Evolutionary conservation across 441 rosid species (phyloP).

Genomic region (Croton laevigatus): DNA sequence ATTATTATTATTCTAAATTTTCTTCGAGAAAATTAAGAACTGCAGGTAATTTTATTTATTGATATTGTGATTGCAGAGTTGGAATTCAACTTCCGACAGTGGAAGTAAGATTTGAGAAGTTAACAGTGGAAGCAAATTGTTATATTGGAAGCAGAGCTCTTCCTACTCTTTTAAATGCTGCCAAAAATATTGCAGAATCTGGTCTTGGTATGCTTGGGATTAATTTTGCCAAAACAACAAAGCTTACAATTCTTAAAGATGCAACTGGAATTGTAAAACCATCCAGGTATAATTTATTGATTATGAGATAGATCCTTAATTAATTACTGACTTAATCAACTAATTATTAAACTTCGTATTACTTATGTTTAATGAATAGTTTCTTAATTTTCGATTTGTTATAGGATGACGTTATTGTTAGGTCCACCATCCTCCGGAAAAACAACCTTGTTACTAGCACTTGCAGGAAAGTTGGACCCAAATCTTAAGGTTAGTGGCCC

Average conservation of each 20-base stretch:
- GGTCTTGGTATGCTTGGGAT: slow-evolving; percentile 44
- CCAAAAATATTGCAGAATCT: slow-evolving; percentile 52
- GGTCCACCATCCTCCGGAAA: slow-evolving; percentile 30
- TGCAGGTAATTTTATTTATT: not conserved
- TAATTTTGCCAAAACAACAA: slow-evolving; percentile 47
- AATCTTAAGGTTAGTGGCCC: slow-evolving; percentile 14
- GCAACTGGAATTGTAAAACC: slow-evolving; percentile 63
- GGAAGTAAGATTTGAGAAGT: slow-evolving; percentile 77
- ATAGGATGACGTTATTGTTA: slow-evolving; percentile 22
- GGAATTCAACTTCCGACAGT: slow-evolving; percentile 76
- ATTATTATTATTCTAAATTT: too few species aligned
- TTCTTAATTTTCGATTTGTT: not conserved
- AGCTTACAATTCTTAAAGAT: slow-evolving; percentile 66
- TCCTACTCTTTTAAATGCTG: slow-evolving; percentile 69
- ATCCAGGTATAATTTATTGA: slow-evolving; percentile 40
- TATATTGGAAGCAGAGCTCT: slow-evolving; percentile 85
- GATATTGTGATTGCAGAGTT: slow-evolving; percentile 42
- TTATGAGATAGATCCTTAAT: not conserved
- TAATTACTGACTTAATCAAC: too few species aligned
- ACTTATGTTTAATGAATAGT: not conserved
- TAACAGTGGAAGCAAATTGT: slow-evolving; percentile 67
- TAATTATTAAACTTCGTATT: too few species aligned
- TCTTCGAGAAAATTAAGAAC: too few species aligned
- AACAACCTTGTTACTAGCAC: slow-evolving; percentile 23
- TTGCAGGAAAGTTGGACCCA: slow-evolving; percentile 27